Conservation (phyloP, 805 yeast species). For the Wickerhamia fluorescens region DNA sequence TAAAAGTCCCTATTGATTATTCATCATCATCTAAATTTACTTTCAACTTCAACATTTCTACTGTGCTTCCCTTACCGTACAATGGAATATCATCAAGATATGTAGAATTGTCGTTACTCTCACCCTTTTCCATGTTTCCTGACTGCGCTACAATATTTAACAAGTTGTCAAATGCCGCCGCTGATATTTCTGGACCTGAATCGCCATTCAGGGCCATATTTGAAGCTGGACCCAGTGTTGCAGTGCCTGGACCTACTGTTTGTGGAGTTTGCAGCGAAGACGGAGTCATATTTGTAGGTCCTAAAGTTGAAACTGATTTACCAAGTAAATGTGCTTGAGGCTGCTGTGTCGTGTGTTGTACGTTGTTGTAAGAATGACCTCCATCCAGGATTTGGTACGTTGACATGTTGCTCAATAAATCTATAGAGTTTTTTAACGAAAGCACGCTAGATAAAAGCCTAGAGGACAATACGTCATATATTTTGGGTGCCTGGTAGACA, state of each 20-base stretch:
- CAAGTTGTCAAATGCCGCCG: constrained; percentile 25
- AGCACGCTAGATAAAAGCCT: constrained; percentile 43
- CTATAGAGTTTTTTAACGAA: constrained; percentile 27
- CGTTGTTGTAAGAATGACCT: constrained; percentile 21
- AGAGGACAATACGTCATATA: constrained; percentile 65
- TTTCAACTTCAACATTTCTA: constrained; percentile 27
- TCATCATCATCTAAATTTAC: too few species aligned
- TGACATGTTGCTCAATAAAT: constrained; percentile 26
- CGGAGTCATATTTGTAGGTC: constrained; percentile 3
- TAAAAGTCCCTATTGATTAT: neutral
- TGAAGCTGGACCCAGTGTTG: constrained; percentile 6
- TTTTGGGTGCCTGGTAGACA: constrained; percentile 82
- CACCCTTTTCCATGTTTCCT: constrained; percentile 1
- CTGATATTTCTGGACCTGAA: constrained; percentile 17
- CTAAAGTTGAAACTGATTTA: constrained; percentile 4
- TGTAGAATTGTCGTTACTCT: constrained; percentile 6
- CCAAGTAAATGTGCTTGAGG: constrained; percentile 3
- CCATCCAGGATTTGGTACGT: constrained; percentile 27
- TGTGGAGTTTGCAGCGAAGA: constrained; percentile 12
- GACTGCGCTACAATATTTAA: constrained; percentile 18
- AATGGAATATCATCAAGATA: constrained; percentile 34
- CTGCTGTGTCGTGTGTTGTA: constrained; percentile 6
- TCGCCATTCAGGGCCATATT: constrained; percentile 1
- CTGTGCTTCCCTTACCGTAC: constrained; percentile 33
- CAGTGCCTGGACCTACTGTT: constrained; percentile 7